Evolutionary conservation across 2,329 filamentous ascomycete genomes (phyloP), one percentile per base, ranked within the genome.

Genomic region (Niveomyces coronatus): DNA sequence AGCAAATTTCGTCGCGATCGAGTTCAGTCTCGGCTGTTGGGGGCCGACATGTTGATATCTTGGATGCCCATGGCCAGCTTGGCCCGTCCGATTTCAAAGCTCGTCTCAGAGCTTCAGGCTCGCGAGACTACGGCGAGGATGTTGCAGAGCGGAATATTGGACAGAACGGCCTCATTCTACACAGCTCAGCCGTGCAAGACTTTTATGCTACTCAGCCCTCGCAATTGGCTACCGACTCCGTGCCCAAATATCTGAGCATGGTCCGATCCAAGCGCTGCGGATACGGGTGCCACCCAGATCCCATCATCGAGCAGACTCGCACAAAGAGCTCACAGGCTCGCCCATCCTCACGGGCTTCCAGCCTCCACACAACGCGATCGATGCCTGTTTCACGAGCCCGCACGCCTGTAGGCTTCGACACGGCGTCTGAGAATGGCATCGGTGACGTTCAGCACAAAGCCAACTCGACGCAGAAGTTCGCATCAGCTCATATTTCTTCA

Each of bases 101-200:
- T 9, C 62, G 71, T 13, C 47, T 76, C 3, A 53, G 64, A 39
- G 71, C 73, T 1, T 51, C 69, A 1, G 74, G 73, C 2, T 58
- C 61, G 0, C 62, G 65, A 30, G 67, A 72, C 35, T 79, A 75
- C 46, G 76, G 70, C n/a, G 78, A 82, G 50, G 76, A 79, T 49
- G 74, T 80, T 2, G 76, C 74, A 2, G 74, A 79, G 45, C 64
- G 77, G 23, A 81, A 81, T 44, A 59, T 75, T 31, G 55, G 52
- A 4, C 51, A 59, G 17, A 67, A 61, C 16, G 48, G 50, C 2
- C 23, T 53, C 24, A 47, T 61, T 36, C 43, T 63, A 5, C 47
- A 53, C 7, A 61, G 58, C 3, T 39, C 50, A 9, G 56, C 54
- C 9, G 56, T 59, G 0, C 53, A 55, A 18, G 55, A 56, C 3